A percentile compares a stretch with the other conserved stretches of the same genome.
Conservation (phyloP, 257 asterid genomes). For the Solanum peruvianum region DNA sequence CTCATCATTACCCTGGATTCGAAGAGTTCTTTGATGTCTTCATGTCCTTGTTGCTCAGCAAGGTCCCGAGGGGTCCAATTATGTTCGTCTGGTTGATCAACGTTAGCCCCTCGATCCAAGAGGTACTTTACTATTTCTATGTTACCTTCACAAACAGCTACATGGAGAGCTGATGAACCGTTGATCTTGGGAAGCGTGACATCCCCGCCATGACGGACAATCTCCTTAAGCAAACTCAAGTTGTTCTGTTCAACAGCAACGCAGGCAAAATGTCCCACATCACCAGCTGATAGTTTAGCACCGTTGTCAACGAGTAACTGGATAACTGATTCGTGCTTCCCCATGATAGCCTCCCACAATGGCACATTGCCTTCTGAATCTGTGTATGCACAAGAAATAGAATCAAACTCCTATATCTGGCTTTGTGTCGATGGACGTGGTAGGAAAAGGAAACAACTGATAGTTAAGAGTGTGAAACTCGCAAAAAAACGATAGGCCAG, state of each 20-base stretch:
- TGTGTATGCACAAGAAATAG: background rate
- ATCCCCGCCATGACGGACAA: slow-evolving; percentile 28
- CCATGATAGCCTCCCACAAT: slow-evolving; percentile 39
- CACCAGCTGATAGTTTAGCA: slow-evolving; percentile 31
- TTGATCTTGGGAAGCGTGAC: slow-evolving; percentile 17
- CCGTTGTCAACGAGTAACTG: slow-evolving; percentile 18
- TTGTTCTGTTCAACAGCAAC: slow-evolving; percentile 32
- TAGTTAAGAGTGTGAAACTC: background rate
- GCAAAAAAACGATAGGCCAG: background rate
- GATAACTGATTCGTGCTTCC: slow-evolving; percentile 20
- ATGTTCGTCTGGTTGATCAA: slow-evolving; percentile 25
- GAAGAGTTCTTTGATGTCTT: slow-evolving; percentile 28
- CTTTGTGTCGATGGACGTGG: background rate
- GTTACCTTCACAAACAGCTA: slow-evolving; percentile 40
- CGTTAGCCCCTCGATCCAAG: slow-evolving; percentile 23
- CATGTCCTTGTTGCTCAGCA: slow-evolving; percentile 46
- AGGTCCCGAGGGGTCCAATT: slow-evolving; percentile 33
- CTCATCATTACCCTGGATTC: slow-evolving; percentile 9
- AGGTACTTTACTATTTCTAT: slow-evolving; percentile 30
- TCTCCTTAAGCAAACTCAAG: slow-evolving; percentile 23
- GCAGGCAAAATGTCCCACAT: slow-evolving; percentile 31
- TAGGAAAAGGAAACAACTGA: background rate
- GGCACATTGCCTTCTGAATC: slow-evolving; percentile 39
- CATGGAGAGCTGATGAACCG: slow-evolving; percentile 34
- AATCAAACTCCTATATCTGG: background rate